These are phyloP conservation scores for Arthrobotrys conoides DNA, from an alignment of 2,329 filamentous ascomycete species.

Conservation along the genomic window DNA sequence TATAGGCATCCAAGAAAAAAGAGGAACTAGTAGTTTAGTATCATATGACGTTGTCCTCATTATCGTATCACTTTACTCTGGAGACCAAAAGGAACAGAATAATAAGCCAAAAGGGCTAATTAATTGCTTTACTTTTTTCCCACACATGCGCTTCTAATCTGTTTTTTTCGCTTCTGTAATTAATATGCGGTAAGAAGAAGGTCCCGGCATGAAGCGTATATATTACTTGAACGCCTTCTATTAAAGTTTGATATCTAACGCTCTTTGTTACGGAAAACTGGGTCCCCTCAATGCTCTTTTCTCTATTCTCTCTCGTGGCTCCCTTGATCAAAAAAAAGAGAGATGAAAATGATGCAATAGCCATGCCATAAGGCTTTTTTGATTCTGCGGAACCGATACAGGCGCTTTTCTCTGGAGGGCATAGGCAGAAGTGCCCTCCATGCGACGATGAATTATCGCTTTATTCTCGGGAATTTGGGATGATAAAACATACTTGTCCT, in stretches of 20 bases:
- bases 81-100: too few species aligned
- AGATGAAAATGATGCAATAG: constrained; percentile 23
- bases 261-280: constrained; percentile 33
- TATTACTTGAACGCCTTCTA: constrained; percentile 33
- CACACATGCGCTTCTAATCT: too few species aligned
- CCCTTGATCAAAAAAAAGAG: constrained; percentile 19
- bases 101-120: constrained; percentile 8
- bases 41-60: constrained; percentile 58
- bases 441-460: constrained; percentile 5
- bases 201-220: constrained; percentile 36
- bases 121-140: constrained; percentile 18
- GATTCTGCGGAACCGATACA: constrained; percentile 6
- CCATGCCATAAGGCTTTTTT: constrained; percentile 16
- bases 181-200: constrained; percentile 30
- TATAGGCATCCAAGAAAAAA: constrained; percentile 8
- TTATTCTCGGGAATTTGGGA: neutral
- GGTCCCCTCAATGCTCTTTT: neutral
- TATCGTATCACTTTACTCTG: constrained; percentile 39
- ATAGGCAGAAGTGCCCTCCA: neutral
- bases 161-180: constrained; percentile 23
- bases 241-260: constrained; percentile 32
- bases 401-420: neutral
- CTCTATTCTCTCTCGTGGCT: constrained; percentile 11
- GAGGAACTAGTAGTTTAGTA: constrained; percentile 20
- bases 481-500: constrained; percentile 24